A percentile compares a stretch with the other conserved stretches of the same genome.
Conservation (phyloP, 192 early-diverging fungal genomes). For the Jimgerdemannia lactiflua region DNA sequence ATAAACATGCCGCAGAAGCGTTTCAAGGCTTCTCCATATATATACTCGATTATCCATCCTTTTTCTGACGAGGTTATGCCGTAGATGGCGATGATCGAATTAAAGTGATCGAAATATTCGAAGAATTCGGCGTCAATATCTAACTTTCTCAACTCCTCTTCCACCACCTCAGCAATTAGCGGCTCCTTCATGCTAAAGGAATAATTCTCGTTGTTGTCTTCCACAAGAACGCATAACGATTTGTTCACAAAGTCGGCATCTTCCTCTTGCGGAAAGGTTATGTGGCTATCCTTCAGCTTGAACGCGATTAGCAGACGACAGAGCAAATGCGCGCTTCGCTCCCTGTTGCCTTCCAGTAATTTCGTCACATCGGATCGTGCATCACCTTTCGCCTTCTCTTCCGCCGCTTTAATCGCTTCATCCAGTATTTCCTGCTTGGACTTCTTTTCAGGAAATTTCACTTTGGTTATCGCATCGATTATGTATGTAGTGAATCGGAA, state of each 20-base stretch:
- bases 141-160: slow-evolving; percentile 7
- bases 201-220: slow-evolving; percentile 3
- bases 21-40: neutral
- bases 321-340: slow-evolving; percentile 11
- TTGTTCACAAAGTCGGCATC: slow-evolving; percentile 14
- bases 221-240: slow-evolving; percentile 4
- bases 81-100: neutral
- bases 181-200: slow-evolving; percentile 17
- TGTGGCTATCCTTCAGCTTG: slow-evolving; percentile 22
- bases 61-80: neutral
- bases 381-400: neutral
- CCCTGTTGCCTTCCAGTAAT: neutral
- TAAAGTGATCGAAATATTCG: neutral
- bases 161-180: slow-evolving; percentile 15
- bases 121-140: slow-evolving; percentile 3
- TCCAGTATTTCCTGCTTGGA: neutral
- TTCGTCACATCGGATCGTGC: neutral
- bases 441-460: neutral
- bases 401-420: neutral
- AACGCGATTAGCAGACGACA: slow-evolving; percentile 26
- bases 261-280: slow-evolving; percentile 5
- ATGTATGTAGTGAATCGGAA: slow-evolving; percentile 12
- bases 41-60: neutral
- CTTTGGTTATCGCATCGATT: slow-evolving; percentile 4
- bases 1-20: neutral